Evolutionary conservation across 495 filamentous ascomycete species (phyloP).

Genomic region (Melanomma pulvis-pyrius): DNA sequence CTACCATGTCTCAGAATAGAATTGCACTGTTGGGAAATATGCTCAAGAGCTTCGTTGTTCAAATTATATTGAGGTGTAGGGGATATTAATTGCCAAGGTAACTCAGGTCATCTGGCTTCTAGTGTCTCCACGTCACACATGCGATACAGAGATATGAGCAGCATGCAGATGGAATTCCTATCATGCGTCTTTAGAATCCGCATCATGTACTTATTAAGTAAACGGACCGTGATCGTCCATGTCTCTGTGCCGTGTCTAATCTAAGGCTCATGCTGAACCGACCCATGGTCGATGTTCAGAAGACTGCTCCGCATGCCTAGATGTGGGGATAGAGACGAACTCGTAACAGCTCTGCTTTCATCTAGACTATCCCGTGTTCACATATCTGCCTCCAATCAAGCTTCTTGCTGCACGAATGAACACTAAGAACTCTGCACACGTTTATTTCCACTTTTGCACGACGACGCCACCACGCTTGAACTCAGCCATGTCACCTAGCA

Average conservation of each 20-base stretch:
- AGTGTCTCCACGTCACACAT: not conserved
- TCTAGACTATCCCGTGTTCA: not conserved
- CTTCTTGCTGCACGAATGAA: conserved; percentile 17
- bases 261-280: not conserved
- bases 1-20: not conserved
- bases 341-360: not conserved
- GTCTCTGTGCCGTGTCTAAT: not conserved
- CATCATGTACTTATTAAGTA: not conserved
- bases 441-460: conserved; percentile 77
- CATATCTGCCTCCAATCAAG: not conserved
- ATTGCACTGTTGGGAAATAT: not conserved
- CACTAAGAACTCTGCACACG: conserved; percentile 9
- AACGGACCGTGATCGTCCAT: not conserved
- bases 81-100: not conserved
- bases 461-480: conserved; percentile 83
- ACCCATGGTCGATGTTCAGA: not conserved
- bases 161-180: not conserved
- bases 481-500: conserved; percentile 76
- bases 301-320: not conserved
- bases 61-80: not conserved
- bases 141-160: not conserved
- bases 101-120: not conserved
- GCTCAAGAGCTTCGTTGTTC: not conserved
- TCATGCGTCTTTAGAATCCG: not conserved
- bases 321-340: not conserved